Conservation (phyloP, 164 flowering plant species). For the Vitis amurensis region DNA sequence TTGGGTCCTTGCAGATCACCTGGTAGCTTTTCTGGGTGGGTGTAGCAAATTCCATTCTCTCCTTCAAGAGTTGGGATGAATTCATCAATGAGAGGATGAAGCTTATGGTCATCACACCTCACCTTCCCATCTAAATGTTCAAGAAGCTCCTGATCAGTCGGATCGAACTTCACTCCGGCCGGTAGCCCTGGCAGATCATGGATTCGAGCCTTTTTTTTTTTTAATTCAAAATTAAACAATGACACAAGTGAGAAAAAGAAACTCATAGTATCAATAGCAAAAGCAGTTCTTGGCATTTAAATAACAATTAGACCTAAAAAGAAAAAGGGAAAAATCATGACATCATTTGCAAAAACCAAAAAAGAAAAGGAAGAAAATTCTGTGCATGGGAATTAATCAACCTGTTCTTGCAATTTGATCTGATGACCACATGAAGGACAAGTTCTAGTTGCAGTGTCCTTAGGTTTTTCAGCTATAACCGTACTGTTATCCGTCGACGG, state of each 20-base stretch:
- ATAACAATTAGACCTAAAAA: neutral
- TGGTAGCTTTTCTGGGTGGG: constrained; percentile 93
- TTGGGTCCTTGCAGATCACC: constrained; percentile 32
- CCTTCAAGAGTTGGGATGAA: constrained; percentile 90
- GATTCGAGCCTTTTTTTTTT: constrained; percentile 39
- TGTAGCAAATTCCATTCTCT: constrained; percentile 98
- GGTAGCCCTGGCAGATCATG: constrained; percentile 85
- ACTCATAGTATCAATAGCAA: neutral
- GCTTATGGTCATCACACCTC: constrained; percentile 44
- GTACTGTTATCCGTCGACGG: constrained; percentile 1
- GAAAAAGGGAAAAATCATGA: neutral
- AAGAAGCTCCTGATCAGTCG: constrained; percentile 82
- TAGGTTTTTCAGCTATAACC: constrained; percentile 12
- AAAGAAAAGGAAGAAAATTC: no score
- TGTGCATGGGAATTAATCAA: constrained; percentile 3
- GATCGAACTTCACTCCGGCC: constrained; percentile 97
- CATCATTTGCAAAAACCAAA: no score
- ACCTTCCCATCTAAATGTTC: constrained; percentile 88
- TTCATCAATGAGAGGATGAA: constrained; percentile 85
- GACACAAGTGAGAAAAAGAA: neutral
- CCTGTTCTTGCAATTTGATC: constrained; percentile 57
- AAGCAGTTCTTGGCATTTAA: neutral
- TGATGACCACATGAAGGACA: constrained; percentile 83
- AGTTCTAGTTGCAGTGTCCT: constrained; percentile 21
- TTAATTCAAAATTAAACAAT: no score